These are phyloP conservation scores for Scytalidium sp. DNA, from an alignment of 2,329 filamentous ascomycete species.

Conservation along the genomic window DNA sequence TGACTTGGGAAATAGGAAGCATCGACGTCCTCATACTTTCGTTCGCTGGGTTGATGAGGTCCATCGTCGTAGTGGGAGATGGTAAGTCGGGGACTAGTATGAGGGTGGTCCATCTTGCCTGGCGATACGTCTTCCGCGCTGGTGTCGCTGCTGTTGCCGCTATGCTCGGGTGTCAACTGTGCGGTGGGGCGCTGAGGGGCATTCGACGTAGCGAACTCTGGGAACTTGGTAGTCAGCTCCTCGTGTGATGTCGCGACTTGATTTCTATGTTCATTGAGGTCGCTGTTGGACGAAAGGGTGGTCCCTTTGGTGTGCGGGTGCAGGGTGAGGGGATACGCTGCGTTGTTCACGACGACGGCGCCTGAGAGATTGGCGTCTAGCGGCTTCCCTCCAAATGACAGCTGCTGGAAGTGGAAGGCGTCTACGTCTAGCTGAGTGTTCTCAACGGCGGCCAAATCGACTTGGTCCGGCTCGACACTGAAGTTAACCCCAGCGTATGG, in stretches of 20 bases:
- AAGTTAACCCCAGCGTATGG: constrained; percentile 31
- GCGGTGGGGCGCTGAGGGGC: constrained; percentile 11
- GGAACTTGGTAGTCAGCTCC: constrained; percentile 16
- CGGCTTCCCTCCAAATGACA: too few species aligned
- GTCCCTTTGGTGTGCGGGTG: constrained; percentile 22
- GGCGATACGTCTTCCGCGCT: constrained; percentile 25
- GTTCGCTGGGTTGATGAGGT: not conserved
- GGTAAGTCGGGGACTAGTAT: constrained; percentile 20
- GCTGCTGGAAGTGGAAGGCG: not conserved
- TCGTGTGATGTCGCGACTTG: constrained; percentile 17
- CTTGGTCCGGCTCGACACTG: not conserved
- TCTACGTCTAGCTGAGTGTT: constrained; percentile 1
- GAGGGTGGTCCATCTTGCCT: constrained; percentile 16
- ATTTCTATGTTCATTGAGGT: constrained; percentile 15
- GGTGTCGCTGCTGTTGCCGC: constrained; percentile 27
- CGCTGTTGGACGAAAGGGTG: constrained; percentile 20
- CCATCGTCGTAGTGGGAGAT: constrained; percentile 14
- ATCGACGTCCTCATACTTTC: not conserved
- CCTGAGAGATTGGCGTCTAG: too few species aligned
- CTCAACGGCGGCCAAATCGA: not conserved
- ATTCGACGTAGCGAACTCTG: constrained; percentile 15
- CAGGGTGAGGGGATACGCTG: constrained; percentile 25
- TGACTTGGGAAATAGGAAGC: not conserved
- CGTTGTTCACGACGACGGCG: not conserved
- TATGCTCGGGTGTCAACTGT: constrained; percentile 28